Evolutionary conservation across 2,329 filamentous ascomycete genomes (phyloP), one percentile per base, ranked within the genome.

Genomic region (Fusarium annulatum): DNA sequence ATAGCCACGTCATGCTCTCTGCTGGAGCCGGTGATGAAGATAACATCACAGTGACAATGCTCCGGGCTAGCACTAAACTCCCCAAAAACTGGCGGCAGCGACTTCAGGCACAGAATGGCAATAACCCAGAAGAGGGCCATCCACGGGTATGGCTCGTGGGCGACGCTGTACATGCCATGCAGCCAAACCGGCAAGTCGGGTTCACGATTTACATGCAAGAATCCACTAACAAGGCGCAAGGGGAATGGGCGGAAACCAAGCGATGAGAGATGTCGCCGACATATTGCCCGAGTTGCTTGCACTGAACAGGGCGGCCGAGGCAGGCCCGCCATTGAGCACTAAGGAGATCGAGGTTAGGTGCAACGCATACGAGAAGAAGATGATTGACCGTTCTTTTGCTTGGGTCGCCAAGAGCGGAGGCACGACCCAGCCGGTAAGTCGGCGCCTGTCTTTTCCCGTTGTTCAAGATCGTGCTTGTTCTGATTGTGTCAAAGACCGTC

Each of bases 221-320:
- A 16, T 30, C 15, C 26, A 16, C 30, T 45, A 11, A 57, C 30
- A 2, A 28, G 5, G 4, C 1, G 36, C 2, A 21, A 45, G 53
- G 12, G 53, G 30, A 36, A 57, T 57, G 39, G 39, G 39, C 9
- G 53, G 53, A 8, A 57, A 57, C 28, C 53, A 45, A 57, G 53
- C 53, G 9, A 57, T 45, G 53, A n/a, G 28, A 0, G 39, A 57
- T 18, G 3, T 45, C 9, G 53, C 30, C n/a, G 53, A 57, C n/a
- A 7, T 45, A 2, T 16, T 57, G 9, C 53, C 53, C 0, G 39
- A 57, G 12, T 26, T 57, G 16, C 28, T 43, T 0, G 28, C 36
- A 2, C 8, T 45, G 18, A 45, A n/a, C 5, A 34, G 6, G 21
- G 21, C 39, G 8, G 53, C 53, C 0, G 16, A 16, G 16, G 30